Evolutionary conservation across 495 filamentous ascomycete genomes (phyloP), one percentile per base, ranked within the genome.

Genomic region (Cetradonia linearis): DNA sequence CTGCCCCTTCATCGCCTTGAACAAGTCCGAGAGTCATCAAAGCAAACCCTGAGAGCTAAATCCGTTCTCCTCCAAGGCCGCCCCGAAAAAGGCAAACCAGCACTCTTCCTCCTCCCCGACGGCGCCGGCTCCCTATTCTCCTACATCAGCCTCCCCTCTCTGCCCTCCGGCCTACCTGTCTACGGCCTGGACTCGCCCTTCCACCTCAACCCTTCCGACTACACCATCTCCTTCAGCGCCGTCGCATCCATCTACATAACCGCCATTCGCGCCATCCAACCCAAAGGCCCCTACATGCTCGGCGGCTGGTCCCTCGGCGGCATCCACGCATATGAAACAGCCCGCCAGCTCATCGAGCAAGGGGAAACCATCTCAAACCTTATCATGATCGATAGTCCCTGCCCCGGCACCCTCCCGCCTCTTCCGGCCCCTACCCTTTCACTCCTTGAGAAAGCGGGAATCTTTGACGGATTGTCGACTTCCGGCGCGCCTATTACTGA

Each of bases 241-340:
- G 66, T 81, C 78, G 65, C 79, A 76, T 20, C 73, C 81, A 64
- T 76, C 78, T 84, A 82, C 63, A 71, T 85, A 13, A 77, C 81
- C 28, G 76, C 84, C 65, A 86, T 87, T 59, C 85, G 82, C 14
- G 79, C 86, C 61, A 81, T 86, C 47, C 77, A 89, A 72, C 82
- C 90, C 0, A 78, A 83, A 47, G 89, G 89, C 2, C 82, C 82
- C 6, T 85, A 85, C 72, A 76, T 81, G 65, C 72, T 85, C 36
- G 82, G 81, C 47, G 85, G 78, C 16, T 95, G 90, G 90, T 89
- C 85, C 23, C 88, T 88, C 13, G 90, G 90, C 55, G 89, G 91
- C 47, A 87, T 91, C 30, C 84, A 89, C 63, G 90, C 90, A 36
- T 95, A 88, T 67, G 89, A 93, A 68, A 86, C 87, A 27, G 82